Evolutionary conservation across 2,329 filamentous ascomycete genomes (phyloP), one percentile per base, ranked within the genome.

Genomic region (Sarocladium brachiariae): DNA sequence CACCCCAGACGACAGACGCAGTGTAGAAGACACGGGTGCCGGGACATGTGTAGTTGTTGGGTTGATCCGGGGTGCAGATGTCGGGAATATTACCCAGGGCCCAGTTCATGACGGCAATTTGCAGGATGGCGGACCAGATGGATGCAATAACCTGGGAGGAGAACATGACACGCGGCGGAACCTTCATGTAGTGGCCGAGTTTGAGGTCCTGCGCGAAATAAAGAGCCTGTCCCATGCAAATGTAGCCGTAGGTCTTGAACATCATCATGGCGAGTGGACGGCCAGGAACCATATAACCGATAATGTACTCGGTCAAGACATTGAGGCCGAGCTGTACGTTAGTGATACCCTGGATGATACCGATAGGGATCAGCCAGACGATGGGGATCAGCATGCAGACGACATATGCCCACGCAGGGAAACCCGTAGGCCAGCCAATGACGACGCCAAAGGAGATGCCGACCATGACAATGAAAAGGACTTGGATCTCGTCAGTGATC

Each of bases 171-270:
- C 78, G 75, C 7, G 80, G 81, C 2, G 81, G 80, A 2, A 77
- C 74, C 64, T 77, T 78, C 79, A 85, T 85, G 68, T 87, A 87
- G 62, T 86, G 83, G 18, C 78, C 83, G 2, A 84, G 72, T 63
- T 85, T 86, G 58, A 86, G 72, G 57, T 86, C 83, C 61, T 83
- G 78, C 4, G 74, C 71, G 62, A 86, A 86, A 62, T 78, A 81
- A 47, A 85, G 70, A 0, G 79, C 83, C 62, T 86, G 80, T 14
- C 72, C 72, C 80, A 86, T 84, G 66, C 74, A 80, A 51, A 86
- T 78, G 61, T 85, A 86, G 48, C 83, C 81, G 58, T 84, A 88
- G 54, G 83, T 86, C 66, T 87, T 87, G 71, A 88, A 88, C 69
- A 88, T 76, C 84, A 89, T 89, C 76, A 87, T 83, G 45, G 83